Evolutionary conservation across 2,329 filamentous ascomycete species (phyloP), one percentile per base, ranked within the genome.

Genomic region (Colletotrichum sp.): DNA sequence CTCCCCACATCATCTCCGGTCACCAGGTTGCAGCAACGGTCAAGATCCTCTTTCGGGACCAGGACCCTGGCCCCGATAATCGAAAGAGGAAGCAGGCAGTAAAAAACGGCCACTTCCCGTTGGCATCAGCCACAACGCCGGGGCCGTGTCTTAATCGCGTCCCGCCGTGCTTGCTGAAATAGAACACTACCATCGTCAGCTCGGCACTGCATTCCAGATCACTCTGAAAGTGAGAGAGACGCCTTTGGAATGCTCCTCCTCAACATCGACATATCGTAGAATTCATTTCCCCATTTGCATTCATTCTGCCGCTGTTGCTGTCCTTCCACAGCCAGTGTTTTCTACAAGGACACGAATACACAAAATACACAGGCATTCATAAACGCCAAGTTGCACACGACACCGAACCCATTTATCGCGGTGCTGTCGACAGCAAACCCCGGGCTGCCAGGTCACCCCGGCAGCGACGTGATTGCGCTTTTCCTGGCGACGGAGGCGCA

Each of bases 1-100:
- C 66, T 63, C 66, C 43, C 69, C 70, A 69, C 72, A 74, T 74
- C 69, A 74, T 74, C 72, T 74, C 72, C 70, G 72, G 31, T 27
- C 57, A 33, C 31, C 57, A n/a, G 36, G 57, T 62, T 67, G 72
- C 62, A 63, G 67, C 43, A 74, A 67, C 57, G 62, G 68, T 24
- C 43, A 67, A 67, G 72, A 72, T 68, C 68, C 72, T 74, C 72
- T 66, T 72, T 65, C 51, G 21, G 47, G 36, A 69, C 51, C 61
- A 61, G 64, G 72, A 16, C 18, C 70, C 62, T 67, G 21, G 63
- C 51, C 64, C 33, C 27, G 29, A 64, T 36, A 43, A 31, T 63
- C 63, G 57, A 70, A 55, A 69, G 43, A 62, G n/a, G 21, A 74
- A 58, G 47, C 62, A 63, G 61, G 55, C 51, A 62, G 13, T 29